Conservation (phyloP, 2,329 filamentous ascomycete species). For the Phialemoniopsis sp. region DNA sequence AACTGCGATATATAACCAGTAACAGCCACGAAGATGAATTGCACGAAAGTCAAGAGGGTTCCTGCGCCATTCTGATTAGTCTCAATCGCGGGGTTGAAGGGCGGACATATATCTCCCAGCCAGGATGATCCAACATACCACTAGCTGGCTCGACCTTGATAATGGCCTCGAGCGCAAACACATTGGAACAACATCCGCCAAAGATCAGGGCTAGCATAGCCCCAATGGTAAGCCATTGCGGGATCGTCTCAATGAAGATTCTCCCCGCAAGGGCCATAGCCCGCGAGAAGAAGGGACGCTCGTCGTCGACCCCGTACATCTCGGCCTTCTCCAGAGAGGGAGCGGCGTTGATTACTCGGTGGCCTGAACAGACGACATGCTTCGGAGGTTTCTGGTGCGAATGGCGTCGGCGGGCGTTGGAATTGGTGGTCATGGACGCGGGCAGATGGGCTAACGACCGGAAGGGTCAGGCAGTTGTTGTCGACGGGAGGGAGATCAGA, state of each 20-base stretch:
- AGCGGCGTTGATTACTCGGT: slow-evolving; percentile 51
- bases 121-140: slow-evolving; percentile 43
- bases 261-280: slow-evolving; percentile 46
- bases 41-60: slow-evolving; percentile 82
- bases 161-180: slow-evolving; percentile 94
- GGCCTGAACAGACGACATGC: slow-evolving; percentile 27
- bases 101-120: slow-evolving; percentile 1
- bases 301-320: slow-evolving; percentile 51
- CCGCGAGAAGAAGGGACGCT: slow-evolving; percentile 42
- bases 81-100: too few relatives aligned
- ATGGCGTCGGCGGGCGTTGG: slow-evolving; percentile 33
- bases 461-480: too few relatives aligned
- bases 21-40: slow-evolving; percentile 78
- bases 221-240: slow-evolving; percentile 58
- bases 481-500: too few relatives aligned
- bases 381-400: slow-evolving; percentile 33
- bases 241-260: slow-evolving; percentile 54
- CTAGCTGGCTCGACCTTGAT: slow-evolving; percentile 87
- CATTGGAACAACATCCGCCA: slow-evolving; percentile 66
- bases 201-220: slow-evolving; percentile 84
- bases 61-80: slow-evolving; percentile 38
- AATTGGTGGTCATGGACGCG: slow-evolving; percentile 35
- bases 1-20: slow-evolving; percentile 75
- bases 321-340: slow-evolving; percentile 50
- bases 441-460: slow-evolving; percentile 4